Percentiles rank a stretch among this genome's conserved stretches.
phyloP scores from a whole-genome alignment of 257 asterid species.

The Mitragyna speciosa region DNA sequence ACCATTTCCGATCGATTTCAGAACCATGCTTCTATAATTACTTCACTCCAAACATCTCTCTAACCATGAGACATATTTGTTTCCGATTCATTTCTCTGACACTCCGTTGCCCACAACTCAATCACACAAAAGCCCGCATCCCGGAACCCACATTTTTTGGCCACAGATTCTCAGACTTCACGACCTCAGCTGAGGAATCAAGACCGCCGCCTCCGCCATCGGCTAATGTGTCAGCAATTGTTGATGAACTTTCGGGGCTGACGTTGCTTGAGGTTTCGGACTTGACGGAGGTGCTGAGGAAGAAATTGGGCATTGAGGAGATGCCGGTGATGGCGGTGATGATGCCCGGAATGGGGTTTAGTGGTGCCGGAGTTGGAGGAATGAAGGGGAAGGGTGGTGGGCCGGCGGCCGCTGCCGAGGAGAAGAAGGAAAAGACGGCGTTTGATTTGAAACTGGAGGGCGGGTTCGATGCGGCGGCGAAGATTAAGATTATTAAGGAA shows the following conservation, averaged over 20 bases:
- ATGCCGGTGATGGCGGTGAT: slow-evolving; percentile 85
- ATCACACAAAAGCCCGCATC: slow-evolving; percentile 20
- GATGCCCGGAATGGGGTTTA: slow-evolving; percentile 81
- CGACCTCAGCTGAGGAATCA: slow-evolving; percentile 48
- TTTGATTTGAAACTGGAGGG: slow-evolving; percentile 93
- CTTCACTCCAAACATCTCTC: background rate
- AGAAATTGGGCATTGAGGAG: slow-evolving; percentile 63
- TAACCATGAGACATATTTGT: slow-evolving; percentile 46
- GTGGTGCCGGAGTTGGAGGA: slow-evolving; percentile 44
- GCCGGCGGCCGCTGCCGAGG: slow-evolving; percentile 52
- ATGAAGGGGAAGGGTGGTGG: slow-evolving; percentile 50
- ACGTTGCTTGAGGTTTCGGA: slow-evolving; percentile 75
- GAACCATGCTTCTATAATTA: slow-evolving; percentile 18
- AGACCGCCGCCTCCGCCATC: slow-evolving; percentile 46
- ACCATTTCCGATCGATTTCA: background rate
- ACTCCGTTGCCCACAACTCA: background rate
- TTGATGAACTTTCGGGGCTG: slow-evolving; percentile 56
- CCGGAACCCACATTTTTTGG: slow-evolving; percentile 25
- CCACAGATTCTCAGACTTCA: slow-evolving; percentile 31
- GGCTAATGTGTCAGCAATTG: slow-evolving; percentile 48
- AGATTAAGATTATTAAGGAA: slow-evolving; percentile 90
- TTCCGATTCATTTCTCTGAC: slow-evolving; percentile 45
- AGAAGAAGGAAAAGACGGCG: slow-evolving; percentile 75
- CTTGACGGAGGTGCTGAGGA: slow-evolving; percentile 54
- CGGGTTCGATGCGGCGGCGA: slow-evolving; percentile 67